Evolutionary conservation across 2,329 filamentous ascomycete species (phyloP).

Genomic region (Amauroascus niger): DNA sequence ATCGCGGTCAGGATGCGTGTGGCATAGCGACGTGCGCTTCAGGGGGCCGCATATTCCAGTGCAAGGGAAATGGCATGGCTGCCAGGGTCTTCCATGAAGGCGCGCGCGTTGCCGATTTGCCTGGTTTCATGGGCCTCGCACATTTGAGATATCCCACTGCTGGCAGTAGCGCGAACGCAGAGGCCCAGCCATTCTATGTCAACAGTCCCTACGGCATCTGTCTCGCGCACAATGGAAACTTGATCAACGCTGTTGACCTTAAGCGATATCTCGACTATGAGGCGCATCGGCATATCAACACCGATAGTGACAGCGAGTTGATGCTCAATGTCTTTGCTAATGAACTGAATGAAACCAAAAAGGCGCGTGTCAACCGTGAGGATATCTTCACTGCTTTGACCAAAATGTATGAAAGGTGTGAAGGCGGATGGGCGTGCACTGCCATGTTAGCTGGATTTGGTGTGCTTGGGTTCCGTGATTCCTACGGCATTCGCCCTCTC

Average conservation of each 20-base stretch:
- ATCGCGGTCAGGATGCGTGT: conserved; percentile 78
- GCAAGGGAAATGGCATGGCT: conserved; percentile 84
- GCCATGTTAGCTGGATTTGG: conserved; percentile 77
- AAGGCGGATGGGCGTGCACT: conserved; percentile 70
- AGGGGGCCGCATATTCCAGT: conserved; percentile 74
- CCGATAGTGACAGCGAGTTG: conserved; percentile 77
- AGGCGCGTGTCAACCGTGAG: conserved; percentile 66
- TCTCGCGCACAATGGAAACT: conserved; percentile 77
- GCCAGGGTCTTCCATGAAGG: conserved; percentile 77
- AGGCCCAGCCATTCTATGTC: conserved; percentile 88
- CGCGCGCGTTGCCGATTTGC: conserved; percentile 59
- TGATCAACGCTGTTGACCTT: conserved; percentile 67
- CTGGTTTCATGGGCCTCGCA: conserved; percentile 76
- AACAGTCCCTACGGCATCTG: conserved; percentile 77
- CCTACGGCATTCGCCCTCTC: conserved; percentile 73
- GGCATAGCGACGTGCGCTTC: conserved; percentile 67
- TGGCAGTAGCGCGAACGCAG: conserved; percentile 70
- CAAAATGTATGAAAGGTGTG: conserved; percentile 61
- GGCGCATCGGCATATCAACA: conserved; percentile 79
- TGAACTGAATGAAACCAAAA: conserved; percentile 68
- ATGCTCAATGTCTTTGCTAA: conserved; percentile 84
- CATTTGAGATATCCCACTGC: conserved; percentile 86
- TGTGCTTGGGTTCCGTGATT: conserved; percentile 68
- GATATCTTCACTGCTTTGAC: conserved; percentile 65
- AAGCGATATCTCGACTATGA: conserved; percentile 63